A percentile compares a stretch with the other conserved stretches of the same genome.
These are phyloP conservation scores for Globisporangium ultimum DNA, from an alignment of 352 stramenopile species.

Conservation along the genomic window DNA sequence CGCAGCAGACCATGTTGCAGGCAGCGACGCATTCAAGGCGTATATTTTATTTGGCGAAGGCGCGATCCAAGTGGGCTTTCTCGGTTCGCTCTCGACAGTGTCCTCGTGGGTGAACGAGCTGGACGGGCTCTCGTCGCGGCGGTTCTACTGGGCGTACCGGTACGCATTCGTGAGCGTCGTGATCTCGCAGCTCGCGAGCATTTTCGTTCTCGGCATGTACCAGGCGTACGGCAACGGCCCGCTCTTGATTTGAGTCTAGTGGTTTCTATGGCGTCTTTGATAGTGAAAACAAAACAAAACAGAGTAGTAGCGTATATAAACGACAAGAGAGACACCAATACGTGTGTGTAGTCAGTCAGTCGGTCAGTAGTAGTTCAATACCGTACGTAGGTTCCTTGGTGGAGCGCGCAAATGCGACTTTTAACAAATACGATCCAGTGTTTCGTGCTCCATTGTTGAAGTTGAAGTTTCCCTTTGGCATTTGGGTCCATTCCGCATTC, in stretches of 20 bases:
- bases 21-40: conserved; percentile 24
- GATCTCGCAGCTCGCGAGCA: conserved; percentile 48
- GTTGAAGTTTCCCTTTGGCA: background rate
- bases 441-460: background rate
- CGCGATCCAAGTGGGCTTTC: conserved; percentile 43
- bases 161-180: conserved; percentile 47
- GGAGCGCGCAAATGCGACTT: background rate
- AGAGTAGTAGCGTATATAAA: background rate
- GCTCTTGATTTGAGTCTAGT: conserved; percentile 19
- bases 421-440: background rate
- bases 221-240: conserved; percentile 32
- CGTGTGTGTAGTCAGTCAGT: too few species aligned
- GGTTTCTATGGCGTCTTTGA: background rate
- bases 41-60: conserved; percentile 49
- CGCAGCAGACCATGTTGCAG: conserved; percentile 16
- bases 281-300: background rate
- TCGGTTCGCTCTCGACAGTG: conserved; percentile 68
- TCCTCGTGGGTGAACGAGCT: conserved; percentile 69
- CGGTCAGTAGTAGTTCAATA: too few species aligned
- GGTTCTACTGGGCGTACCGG: conserved; percentile 47
- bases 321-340: background rate
- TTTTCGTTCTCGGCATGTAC: conserved; percentile 56
- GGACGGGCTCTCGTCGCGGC: conserved; percentile 39
- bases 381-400: too few species aligned
- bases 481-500: conserved; percentile 3